These are phyloP conservation scores for Trypanosoma melophagium DNA, from an alignment of 208 protist genomes.

Conservation along the genomic window DNA sequence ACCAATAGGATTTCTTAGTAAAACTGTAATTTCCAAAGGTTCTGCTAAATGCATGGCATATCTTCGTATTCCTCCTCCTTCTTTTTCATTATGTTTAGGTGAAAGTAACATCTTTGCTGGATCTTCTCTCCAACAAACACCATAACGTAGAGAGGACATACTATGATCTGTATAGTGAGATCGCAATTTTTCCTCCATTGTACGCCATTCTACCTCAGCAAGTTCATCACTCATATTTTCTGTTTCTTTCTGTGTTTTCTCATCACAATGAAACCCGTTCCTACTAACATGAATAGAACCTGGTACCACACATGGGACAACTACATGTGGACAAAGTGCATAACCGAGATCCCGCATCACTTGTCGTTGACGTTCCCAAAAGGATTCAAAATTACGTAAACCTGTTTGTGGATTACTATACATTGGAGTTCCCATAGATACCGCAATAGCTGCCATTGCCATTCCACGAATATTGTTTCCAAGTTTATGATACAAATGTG, in stretches of 20 bases:
- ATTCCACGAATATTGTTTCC: slow-evolving; percentile 59
- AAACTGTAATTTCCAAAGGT: slow-evolving; percentile 62
- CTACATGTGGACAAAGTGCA: slow-evolving; percentile 69
- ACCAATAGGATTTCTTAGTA: slow-evolving; percentile 64
- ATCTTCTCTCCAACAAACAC: neutral
- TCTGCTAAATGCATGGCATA: slow-evolving; percentile 52
- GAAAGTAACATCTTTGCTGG: neutral
- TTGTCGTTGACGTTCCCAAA: slow-evolving; percentile 51
- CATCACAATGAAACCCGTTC: slow-evolving; percentile 63
- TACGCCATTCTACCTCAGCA: slow-evolving; percentile 59
- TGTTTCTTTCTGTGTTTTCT: slow-evolving; percentile 35
- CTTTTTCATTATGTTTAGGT: neutral
- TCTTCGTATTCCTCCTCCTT: slow-evolving; percentile 18
- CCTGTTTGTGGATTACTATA: slow-evolving; percentile 46
- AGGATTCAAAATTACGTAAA: slow-evolving; percentile 40
- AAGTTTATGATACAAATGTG: slow-evolving; percentile 60
- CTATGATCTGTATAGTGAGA: slow-evolving; percentile 20
- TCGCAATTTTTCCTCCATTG: slow-evolving; percentile 57
- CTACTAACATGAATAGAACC: slow-evolving; percentile 48
- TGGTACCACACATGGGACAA: slow-evolving; percentile 55
- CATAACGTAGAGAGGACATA: slow-evolving; percentile 4
- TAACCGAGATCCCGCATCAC: slow-evolving; percentile 53
- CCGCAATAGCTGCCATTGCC: slow-evolving; percentile 43
- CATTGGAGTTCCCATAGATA: slow-evolving; percentile 53
- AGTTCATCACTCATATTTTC: slow-evolving; percentile 39